Base-by-base conservation (phyloP, 1,284 basidiomycete species). In the Amylostereum areolatum region DNA sequence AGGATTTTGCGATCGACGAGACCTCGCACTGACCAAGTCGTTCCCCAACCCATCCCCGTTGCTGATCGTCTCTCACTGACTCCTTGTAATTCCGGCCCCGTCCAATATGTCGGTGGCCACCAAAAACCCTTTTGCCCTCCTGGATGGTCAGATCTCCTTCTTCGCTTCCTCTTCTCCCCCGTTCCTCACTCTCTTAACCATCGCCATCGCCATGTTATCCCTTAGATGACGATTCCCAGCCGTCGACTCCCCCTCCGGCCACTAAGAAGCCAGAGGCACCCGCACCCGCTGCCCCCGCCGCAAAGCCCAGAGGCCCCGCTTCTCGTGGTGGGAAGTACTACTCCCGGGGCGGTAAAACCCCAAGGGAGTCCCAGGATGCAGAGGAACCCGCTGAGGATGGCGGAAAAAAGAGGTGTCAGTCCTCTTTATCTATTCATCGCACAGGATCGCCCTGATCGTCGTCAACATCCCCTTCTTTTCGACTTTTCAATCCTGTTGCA, bases 21-120 rank as follows among this genome's bases (percentile, higher is more conserved):
- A 18, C 18, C 18, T 18, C 18, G 18, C 18, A 18, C 18, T 56
- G 60, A 60, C 59, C 57, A 59, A 50, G 52, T 45, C 51, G 27
- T 32, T 43, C 37, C 34, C 12, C 37, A 6, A 43, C 31, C 31
- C 11, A 33, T 32, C 43, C 35, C 43, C 34, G n/a, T 35, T 53
- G 51, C 55, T 54, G 53, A 47, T 52, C 50, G 47, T 48, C 58
- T 57, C 55, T 56, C 61, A 61, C 70, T 72, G 72, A 77, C 65
- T 66, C 70, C 61, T 62, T 61, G 56, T 53, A 60, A 71, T 72
- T 75, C 71, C 68, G 75, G 78, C 80, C 77, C 81, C 80, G 76
- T 75, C 78, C 73, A 81, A 66, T 60, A 89, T 89, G 88, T 89
- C 87, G 83, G 88, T 90, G 81, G 88, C 83, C 73, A 83, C 81